Conservation (phyloP, 2,329 filamentous ascomycete genomes). For the Verticillium tricorpus region DNA sequence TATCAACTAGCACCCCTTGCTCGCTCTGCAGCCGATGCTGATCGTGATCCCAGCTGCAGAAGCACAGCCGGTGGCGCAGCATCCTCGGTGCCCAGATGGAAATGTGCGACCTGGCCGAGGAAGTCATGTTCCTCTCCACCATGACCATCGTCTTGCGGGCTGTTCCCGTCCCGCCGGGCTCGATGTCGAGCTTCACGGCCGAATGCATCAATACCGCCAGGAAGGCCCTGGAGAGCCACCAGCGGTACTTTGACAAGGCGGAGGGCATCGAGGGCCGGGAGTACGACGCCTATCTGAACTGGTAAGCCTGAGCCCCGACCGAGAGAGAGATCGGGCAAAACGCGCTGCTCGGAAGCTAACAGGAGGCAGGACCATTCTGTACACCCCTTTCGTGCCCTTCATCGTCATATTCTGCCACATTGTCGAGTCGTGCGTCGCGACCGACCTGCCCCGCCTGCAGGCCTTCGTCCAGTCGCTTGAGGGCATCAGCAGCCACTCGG, state of each 20-base stretch:
- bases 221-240: conserved; percentile 32
- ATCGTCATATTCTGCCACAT: conserved; percentile 47
- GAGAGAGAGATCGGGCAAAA: too few relatives aligned
- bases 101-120: conserved; percentile 30
- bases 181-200: conserved; percentile 30
- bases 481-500: conserved; percentile 35
- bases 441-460: conserved; percentile 44
- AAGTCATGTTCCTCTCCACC: conserved; percentile 34
- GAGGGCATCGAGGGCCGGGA: conserved; percentile 30
- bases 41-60: neutral
- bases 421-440: conserved; percentile 36
- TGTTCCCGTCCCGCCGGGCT: conserved; percentile 21
- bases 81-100: conserved; percentile 22
- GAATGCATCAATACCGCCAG: conserved; percentile 38
- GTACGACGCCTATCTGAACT: conserved; percentile 34
- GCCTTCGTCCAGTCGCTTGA: conserved; percentile 47
- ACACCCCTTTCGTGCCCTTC: conserved; percentile 49
- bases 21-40: too few relatives aligned
- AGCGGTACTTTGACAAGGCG: conserved; percentile 33
- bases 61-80: neutral
- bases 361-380: conserved; percentile 35
- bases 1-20: neutral
- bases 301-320: conserved; percentile 18
- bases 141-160: conserved; percentile 39
- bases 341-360: neutral